phyloP scores from a whole-genome alignment of 2,329 filamentous ascomycete species.

The Pyrenophora seminiperda region DNA sequence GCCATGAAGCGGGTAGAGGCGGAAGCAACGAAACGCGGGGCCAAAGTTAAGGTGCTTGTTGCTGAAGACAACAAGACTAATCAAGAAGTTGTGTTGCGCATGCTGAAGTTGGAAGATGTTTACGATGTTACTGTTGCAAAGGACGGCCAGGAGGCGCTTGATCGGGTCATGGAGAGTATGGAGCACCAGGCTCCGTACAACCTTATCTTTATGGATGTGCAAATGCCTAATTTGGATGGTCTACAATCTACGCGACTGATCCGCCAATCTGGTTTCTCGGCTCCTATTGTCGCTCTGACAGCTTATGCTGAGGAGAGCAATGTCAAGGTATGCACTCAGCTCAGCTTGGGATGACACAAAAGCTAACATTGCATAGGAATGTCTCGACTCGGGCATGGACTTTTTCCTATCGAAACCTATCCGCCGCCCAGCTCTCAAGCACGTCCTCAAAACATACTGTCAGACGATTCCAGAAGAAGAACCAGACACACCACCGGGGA shows the following conservation, averaged over 20 bases:
- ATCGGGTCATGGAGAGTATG: conserved; percentile 83
- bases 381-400: conserved; percentile 87
- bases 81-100: conserved; percentile 59
- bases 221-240: conserved; percentile 91
- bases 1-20: conserved; percentile 69
- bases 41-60: conserved; percentile 79
- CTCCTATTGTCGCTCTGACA: conserved; percentile 87
- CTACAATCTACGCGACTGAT: conserved; percentile 85
- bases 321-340: conserved; percentile 68
- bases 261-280: conserved; percentile 81
- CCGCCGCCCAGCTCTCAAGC: conserved; percentile 80
- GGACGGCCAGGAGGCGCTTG: conserved; percentile 76
- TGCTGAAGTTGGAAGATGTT: conserved; percentile 77
- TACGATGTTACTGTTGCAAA: conserved; percentile 88
- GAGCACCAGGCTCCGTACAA: conserved; percentile 74
- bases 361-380: conserved; percentile 45
- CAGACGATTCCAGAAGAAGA: conserved; percentile 77
- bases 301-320: conserved; percentile 92
- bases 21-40: conserved; percentile 59
- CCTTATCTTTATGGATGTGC: conserved; percentile 94
- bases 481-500: conserved; percentile 32
- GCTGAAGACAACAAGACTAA: conserved; percentile 74
- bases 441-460: conserved; percentile 80
- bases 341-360: neutral
- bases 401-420: conserved; percentile 82